These are phyloP conservation scores for Arctium lappa DNA, from an alignment of 129 eudicot species.

Conservation along the genomic window DNA sequence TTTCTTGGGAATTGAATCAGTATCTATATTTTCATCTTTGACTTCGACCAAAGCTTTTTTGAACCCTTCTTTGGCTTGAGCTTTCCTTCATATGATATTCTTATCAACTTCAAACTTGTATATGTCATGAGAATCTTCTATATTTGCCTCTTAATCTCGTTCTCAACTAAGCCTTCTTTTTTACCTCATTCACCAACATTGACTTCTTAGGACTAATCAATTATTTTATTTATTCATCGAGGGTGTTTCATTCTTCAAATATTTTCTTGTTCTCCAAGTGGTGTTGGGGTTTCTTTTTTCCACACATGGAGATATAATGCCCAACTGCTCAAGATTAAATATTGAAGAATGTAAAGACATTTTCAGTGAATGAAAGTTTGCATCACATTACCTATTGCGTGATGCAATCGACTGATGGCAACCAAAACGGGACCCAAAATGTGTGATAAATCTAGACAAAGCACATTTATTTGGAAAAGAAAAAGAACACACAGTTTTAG, in stretches of 20 bases:
- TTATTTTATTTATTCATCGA: neutral
- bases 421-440: neutral
- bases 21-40: neutral
- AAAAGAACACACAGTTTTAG: neutral
- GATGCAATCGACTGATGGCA: neutral
- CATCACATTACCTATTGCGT: neutral
- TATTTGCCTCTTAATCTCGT: neutral
- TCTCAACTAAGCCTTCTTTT: neutral
- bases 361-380: neutral
- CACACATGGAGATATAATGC: neutral
- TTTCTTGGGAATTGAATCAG: neutral
- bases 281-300: neutral
- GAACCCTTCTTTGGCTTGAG: neutral
- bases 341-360: neutral
- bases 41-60: neutral
- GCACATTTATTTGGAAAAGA: neutral
- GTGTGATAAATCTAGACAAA: neutral
- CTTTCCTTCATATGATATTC: neutral
- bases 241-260: neutral
- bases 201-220: neutral
- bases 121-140: neutral
- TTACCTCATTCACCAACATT: neutral
- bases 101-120: neutral
- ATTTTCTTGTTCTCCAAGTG: neutral
- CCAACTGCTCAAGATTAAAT: neutral